Conservation (phyloP, 805 yeast species). For the Starmerella ratchasimensis region DNA sequence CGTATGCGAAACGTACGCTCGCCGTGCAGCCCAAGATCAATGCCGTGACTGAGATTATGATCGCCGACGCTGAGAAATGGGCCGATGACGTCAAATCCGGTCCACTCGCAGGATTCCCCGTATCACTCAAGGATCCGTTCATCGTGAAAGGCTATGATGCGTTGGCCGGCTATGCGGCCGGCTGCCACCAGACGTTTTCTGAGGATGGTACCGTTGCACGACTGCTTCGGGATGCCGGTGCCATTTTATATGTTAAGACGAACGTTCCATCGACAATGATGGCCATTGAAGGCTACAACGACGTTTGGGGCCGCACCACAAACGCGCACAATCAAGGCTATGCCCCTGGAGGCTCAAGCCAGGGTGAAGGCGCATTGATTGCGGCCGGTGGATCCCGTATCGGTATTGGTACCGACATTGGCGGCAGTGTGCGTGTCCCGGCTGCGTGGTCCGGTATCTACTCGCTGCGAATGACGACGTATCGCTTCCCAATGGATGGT, state of each 20-base stretch:
- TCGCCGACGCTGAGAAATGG: slow-evolving; percentile 53
- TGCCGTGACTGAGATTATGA: slow-evolving; percentile 46
- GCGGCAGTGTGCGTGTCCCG: slow-evolving; percentile 44
- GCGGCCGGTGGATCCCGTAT: slow-evolving; percentile 36
- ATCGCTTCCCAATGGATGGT: slow-evolving; percentile 36
- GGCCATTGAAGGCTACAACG: slow-evolving; percentile 44
- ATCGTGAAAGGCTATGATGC: slow-evolving; percentile 38
- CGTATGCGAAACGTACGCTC: slow-evolving; percentile 52
- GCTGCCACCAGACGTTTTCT: slow-evolving; percentile 30
- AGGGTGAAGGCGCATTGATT: slow-evolving; percentile 39
- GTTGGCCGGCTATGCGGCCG: slow-evolving; percentile 37
- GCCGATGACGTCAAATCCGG: slow-evolving; percentile 38
- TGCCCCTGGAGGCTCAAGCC: slow-evolving; percentile 42
- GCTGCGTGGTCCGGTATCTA: slow-evolving; percentile 40
- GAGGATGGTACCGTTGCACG: slow-evolving; percentile 32
- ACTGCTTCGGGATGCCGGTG: slow-evolving; percentile 38
- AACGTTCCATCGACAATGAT: slow-evolving; percentile 43
- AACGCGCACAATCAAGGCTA: slow-evolving; percentile 37
- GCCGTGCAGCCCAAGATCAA: slow-evolving; percentile 46
- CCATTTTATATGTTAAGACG: slow-evolving; percentile 42
- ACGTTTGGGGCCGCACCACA: slow-evolving; percentile 38
- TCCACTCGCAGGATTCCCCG: slow-evolving; percentile 51
- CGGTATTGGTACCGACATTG: slow-evolving; percentile 45
- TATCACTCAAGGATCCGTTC: slow-evolving; percentile 48
- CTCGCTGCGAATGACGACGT: slow-evolving; percentile 38